phyloP scores from a whole-genome alignment of 2,329 filamentous ascomycete species.

The Talaromyces pinophilus region DNA sequence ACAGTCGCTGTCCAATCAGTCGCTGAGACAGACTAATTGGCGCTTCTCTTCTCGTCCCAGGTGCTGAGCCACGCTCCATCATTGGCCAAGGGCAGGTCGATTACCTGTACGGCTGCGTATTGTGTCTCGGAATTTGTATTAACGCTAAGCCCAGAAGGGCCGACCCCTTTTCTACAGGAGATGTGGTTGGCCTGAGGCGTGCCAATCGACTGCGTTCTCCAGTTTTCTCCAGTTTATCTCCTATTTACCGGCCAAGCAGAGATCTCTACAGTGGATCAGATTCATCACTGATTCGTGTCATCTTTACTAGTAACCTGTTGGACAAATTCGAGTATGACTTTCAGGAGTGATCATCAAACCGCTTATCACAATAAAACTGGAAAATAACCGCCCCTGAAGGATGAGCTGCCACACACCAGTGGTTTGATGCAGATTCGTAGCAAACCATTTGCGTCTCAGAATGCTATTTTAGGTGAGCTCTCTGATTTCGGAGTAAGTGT shows the following conservation, averaged over 20 bases:
- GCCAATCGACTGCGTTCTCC: neutral
- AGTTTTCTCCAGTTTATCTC: slow-evolving; percentile 3
- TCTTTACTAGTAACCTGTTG: neutral
- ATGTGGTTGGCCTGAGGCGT: neutral
- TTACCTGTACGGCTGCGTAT: slow-evolving; percentile 11
- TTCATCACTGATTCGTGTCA: slow-evolving; percentile 3
- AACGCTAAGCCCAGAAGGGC: neutral
- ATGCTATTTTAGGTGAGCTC: neutral
- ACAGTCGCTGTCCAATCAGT: neutral
- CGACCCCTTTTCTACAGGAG: slow-evolving; percentile 5
- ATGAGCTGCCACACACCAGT: slow-evolving; percentile 1
- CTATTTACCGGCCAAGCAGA: neutral
- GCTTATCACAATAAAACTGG: slow-evolving; percentile 1
- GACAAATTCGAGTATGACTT: neutral
- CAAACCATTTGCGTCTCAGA: neutral
- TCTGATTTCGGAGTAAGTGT: neutral
- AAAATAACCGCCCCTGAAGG: neutral
- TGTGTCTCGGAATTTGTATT: slow-evolving; percentile 3
- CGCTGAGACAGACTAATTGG: neutral
- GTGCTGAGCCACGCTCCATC: slow-evolving; percentile 11
- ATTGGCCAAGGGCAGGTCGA: neutral
- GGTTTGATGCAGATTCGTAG: neutral
- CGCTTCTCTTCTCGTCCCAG: neutral
- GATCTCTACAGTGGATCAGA: neutral
- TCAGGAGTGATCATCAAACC: neutral